A percentile compares a stretch with the other conserved stretches of the same genome.
Conservation (phyloP, 2,329 filamentous ascomycete species). For the Xylaria sp. region DNA sequence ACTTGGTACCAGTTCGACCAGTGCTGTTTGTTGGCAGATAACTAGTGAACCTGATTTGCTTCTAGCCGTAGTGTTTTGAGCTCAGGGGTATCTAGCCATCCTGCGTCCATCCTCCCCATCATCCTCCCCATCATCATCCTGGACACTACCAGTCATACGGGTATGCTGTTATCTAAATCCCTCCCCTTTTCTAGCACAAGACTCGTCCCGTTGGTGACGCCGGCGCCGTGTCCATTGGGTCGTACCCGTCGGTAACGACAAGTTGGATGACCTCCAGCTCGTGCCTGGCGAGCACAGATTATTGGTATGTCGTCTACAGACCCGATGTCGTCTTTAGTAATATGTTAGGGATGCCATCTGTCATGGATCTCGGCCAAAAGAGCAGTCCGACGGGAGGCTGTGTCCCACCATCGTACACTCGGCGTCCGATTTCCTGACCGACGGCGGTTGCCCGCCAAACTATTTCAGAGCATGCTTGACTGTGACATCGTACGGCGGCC, state of each 20-base stretch:
- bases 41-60: background rate
- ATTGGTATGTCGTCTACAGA: constrained; percentile 27
- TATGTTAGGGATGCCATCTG: constrained; percentile 31
- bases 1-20: background rate
- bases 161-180: background rate
- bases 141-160: background rate
- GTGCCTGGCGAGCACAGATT: constrained; percentile 22
- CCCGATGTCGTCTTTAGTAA: constrained; percentile 9
- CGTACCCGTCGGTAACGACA: constrained; percentile 17
- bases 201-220: background rate
- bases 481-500: constrained; percentile 14
- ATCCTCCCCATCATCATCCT: no score
- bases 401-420: constrained; percentile 25
- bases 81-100: background rate
- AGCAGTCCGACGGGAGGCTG: constrained; percentile 27
- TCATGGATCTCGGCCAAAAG: constrained; percentile 16
- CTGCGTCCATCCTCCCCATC: background rate
- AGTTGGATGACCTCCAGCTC: constrained; percentile 22
- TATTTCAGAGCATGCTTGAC: constrained; percentile 28
- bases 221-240: constrained; percentile 3
- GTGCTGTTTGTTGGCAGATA: background rate
- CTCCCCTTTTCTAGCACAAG: background rate
- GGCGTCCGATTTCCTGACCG: constrained; percentile 24
- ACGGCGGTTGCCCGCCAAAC: constrained; percentile 16
- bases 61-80: background rate